phyloP scores from a whole-genome alignment of 257 asterid species.

The Salvia splendens region DNA sequence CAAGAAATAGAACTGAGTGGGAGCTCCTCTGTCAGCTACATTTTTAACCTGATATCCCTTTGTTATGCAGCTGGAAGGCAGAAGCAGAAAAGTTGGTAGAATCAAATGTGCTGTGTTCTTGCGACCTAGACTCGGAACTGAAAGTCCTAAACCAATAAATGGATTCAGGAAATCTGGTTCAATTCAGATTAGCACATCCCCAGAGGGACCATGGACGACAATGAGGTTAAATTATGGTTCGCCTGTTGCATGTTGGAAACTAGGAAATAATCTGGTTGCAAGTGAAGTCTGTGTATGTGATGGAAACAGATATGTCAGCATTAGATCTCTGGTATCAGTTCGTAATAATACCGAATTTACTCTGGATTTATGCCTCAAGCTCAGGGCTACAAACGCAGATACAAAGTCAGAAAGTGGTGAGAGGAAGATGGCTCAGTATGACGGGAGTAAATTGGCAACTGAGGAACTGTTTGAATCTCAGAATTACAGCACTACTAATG shows the following conservation, averaged over 20 bases:
- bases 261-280: slow-evolving; percentile 78
- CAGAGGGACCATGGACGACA: slow-evolving; percentile 90
- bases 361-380: slow-evolving; percentile 72
- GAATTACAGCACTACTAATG: slow-evolving; percentile 50
- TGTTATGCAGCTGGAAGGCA: slow-evolving; percentile 52
- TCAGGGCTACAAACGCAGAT: slow-evolving; percentile 44
- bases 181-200: slow-evolving; percentile 81
- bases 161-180: slow-evolving; percentile 56
- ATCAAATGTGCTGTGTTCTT: slow-evolving; percentile 64
- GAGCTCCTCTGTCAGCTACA: slow-evolving; percentile 13
- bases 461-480: slow-evolving; percentile 81
- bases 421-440: slow-evolving; percentile 34
- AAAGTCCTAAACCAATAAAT: slow-evolving; percentile 38
- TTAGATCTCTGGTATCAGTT: slow-evolving; percentile 88
- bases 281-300: slow-evolving; percentile 84
- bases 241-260: slow-evolving; percentile 90
- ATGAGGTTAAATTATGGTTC: slow-evolving; percentile 88
- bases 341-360: slow-evolving; percentile 69
- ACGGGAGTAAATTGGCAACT: slow-evolving; percentile 44
- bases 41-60: slow-evolving; percentile 21
- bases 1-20: slow-evolving; percentile 7
- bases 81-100: slow-evolving; percentile 48
- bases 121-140: slow-evolving; percentile 52
- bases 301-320: slow-evolving; percentile 69
- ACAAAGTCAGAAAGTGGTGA: slow-evolving; percentile 35